phyloP scores from a whole-genome alignment of 352 stramenopile species.

The Phytopythium kandeliae region DNA sequence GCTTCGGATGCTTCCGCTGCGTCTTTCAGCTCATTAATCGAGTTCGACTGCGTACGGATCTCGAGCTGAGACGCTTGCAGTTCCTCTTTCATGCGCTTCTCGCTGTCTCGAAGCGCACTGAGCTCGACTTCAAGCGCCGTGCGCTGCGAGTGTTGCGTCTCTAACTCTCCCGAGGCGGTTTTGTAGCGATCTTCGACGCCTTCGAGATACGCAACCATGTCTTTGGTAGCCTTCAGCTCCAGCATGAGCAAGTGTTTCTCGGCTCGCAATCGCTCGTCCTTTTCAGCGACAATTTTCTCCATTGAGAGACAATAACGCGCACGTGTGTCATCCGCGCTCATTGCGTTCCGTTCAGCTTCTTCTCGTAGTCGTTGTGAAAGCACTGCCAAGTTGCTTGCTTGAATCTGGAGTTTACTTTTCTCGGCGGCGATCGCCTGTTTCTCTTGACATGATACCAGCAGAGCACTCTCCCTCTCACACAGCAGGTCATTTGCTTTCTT shows the following conservation, averaged over 20 bases:
- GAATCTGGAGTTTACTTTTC: constrained; percentile 44
- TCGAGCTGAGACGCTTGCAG: constrained; percentile 5
- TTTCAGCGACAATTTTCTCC: constrained; percentile 27
- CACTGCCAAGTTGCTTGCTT: constrained; percentile 35
- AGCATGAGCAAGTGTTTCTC: constrained; percentile 43
- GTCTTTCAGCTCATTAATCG: not conserved
- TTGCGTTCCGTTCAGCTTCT: constrained; percentile 24
- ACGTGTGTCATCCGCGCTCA: constrained; percentile 44
- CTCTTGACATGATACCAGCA: constrained; percentile 24
- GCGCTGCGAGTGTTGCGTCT: constrained; percentile 9
- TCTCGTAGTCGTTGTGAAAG: constrained; percentile 25
- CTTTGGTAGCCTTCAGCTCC: constrained; percentile 34
- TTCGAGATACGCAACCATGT: constrained; percentile 34
- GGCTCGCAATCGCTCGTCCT: constrained; percentile 33
- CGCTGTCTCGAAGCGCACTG: constrained; percentile 5
- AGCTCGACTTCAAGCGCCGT: constrained; percentile 12
- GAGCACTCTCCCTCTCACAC: constrained; percentile 28
- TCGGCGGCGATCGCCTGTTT: constrained; percentile 24
- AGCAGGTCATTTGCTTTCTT: constrained; percentile 24
- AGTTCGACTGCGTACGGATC: not conserved
- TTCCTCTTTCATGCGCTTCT: constrained; percentile 12
- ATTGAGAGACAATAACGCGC: constrained; percentile 23
- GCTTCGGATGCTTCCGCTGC: not conserved
- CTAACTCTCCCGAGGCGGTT: constrained; percentile 9
- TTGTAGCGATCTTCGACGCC: constrained; percentile 24